phyloP scores from a whole-genome alignment of 352 stramenopile genomes.

The Globisporangium cylindrosporum region DNA sequence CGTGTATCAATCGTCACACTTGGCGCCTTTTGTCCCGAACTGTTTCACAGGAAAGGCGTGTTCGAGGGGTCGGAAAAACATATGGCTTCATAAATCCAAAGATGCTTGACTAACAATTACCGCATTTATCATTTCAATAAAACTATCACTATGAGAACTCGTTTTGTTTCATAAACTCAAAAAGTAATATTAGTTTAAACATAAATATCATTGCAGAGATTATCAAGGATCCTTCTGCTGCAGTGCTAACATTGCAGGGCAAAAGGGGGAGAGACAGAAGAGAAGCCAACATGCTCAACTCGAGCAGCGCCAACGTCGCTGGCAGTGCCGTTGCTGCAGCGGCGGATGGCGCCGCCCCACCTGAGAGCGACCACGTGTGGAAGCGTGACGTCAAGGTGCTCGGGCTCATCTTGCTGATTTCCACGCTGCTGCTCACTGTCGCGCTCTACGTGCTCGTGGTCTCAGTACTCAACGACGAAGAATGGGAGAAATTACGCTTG shows the following conservation, averaged over 20 bases:
- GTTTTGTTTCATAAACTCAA: not conserved
- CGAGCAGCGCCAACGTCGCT: not conserved
- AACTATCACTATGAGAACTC: not conserved
- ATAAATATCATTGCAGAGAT: not conserved
- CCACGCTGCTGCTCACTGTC: conserved; percentile 31
- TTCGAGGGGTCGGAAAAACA: not conserved
- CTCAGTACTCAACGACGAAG: conserved; percentile 41
- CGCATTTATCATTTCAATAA: not conserved
- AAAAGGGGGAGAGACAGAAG: not conserved
- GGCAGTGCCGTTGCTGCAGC: not conserved
- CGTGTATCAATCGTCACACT: not conserved
- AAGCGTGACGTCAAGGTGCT: conserved; percentile 51
- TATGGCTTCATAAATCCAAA: conserved; percentile 7
- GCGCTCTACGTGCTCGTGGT: conserved; percentile 59
- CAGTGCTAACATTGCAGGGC: not conserved
- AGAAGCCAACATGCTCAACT: conserved; percentile 14
- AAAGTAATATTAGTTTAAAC: not conserved
- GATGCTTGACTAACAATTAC: not conserved
- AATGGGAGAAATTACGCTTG: conserved; percentile 53
- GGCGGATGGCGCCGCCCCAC: not conserved
- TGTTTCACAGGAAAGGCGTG: not conserved
- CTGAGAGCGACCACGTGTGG: conserved; percentile 27
- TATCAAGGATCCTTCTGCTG: not conserved
- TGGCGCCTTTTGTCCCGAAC: not conserved
- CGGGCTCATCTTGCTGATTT: conserved; percentile 36